phyloP scores from a whole-genome alignment of 768 basidiomycete genomes.

The Trametes cinnabarina region DNA sequence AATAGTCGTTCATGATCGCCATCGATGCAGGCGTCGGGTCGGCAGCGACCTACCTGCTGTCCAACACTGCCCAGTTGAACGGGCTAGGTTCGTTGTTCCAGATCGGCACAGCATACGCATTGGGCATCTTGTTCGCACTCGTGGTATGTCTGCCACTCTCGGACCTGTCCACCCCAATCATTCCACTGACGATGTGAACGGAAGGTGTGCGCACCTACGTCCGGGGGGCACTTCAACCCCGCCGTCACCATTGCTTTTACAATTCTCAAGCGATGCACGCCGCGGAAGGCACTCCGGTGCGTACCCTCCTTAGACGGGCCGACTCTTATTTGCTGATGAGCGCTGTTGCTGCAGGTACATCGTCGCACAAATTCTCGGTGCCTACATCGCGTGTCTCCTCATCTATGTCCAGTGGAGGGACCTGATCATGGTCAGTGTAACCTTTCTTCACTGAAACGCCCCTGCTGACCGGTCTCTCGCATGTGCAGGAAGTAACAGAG shows the following conservation, averaged over 20 bases:
- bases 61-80: slow-evolving; percentile 21
- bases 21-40: slow-evolving; percentile 33
- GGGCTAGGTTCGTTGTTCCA: slow-evolving; percentile 31
- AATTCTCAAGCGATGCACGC: slow-evolving; percentile 43
- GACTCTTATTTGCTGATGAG: background rate
- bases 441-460: no score
- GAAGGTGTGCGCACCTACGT: slow-evolving; percentile 32
- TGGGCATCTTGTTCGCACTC: slow-evolving; percentile 40
- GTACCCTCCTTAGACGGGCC: no score
- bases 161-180: background rate
- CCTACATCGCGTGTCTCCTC: slow-evolving; percentile 56
- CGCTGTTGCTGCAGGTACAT: slow-evolving; percentile 34
- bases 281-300: background rate
- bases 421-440: slow-evolving; percentile 39
- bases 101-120: slow-evolving; percentile 36
- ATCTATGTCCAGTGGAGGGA: slow-evolving; percentile 62
- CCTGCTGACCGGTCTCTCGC: background rate
- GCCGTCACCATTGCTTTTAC: slow-evolving; percentile 53
- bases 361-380: slow-evolving; percentile 61
- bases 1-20: background rate
- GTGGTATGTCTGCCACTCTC: slow-evolving; percentile 14
- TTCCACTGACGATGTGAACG: background rate
- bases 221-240: slow-evolving; percentile 48
- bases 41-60: slow-evolving; percentile 31
- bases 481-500: slow-evolving; percentile 20